Percentiles rank a stretch among this genome's conserved stretches.
Evolutionary conservation across 2,329 filamentous ascomycete genomes (phyloP).

Genomic region (Pseudocercospora fuligena): DNA sequence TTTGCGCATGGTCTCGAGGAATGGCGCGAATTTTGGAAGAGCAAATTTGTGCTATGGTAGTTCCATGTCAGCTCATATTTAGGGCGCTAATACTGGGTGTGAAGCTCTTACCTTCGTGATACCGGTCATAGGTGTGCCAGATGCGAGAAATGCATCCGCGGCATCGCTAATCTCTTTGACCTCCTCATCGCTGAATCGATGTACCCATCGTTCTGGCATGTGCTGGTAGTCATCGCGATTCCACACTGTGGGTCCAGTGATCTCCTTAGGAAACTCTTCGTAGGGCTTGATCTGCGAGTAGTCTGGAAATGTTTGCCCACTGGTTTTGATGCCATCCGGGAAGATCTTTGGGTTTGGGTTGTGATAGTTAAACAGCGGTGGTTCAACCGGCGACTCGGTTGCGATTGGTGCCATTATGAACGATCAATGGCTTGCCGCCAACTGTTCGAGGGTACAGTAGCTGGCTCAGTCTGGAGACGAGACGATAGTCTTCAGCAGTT

Average conservation of each 20-base stretch:
- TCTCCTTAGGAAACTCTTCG: constrained; percentile 70
- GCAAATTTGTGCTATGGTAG: constrained; percentile 59
- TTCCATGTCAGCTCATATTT: background rate
- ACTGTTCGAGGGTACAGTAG: constrained; percentile 47
- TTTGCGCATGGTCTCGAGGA: constrained; percentile 61
- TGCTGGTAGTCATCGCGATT: constrained; percentile 65
- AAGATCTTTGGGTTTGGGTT: constrained; percentile 57
- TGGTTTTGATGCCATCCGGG: constrained; percentile 69
- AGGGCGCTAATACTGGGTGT: background rate
- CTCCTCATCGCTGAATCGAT: constrained; percentile 69
- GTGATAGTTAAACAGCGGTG: constrained; percentile 31
- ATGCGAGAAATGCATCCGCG: constrained; percentile 71
- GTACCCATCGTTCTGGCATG: constrained; percentile 72
- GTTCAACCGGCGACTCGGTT: constrained; percentile 26
- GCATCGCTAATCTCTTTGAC: constrained; percentile 68
- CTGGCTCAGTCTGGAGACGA: constrained; percentile 31
- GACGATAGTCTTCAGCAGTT: constrained; percentile 27
- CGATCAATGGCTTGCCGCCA: constrained; percentile 10
- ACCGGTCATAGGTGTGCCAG: constrained; percentile 70
- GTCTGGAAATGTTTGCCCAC: constrained; percentile 73
- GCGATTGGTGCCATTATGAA: constrained; percentile 30
- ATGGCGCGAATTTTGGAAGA: constrained; percentile 60
- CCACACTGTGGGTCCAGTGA: constrained; percentile 76
- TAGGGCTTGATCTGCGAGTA: constrained; percentile 70
- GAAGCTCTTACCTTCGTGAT: constrained; percentile 61